Conservation (phyloP, 805 yeast genomes). For the Wickerhamiella slavikovae region DNA sequence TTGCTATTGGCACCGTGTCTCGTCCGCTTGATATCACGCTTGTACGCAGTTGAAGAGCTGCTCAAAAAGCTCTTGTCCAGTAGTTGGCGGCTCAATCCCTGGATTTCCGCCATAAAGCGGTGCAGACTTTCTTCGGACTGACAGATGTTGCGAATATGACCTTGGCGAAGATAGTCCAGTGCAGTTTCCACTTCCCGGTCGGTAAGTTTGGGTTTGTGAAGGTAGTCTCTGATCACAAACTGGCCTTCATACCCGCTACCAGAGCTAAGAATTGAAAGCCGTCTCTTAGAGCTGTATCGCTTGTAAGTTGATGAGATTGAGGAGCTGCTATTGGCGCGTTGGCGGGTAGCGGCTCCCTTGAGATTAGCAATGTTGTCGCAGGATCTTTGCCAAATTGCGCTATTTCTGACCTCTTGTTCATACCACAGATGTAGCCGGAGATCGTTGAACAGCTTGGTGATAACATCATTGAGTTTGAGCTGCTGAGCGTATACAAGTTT, state of each 20-base stretch:
- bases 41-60: slow-evolving; percentile 8
- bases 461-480: neutral
- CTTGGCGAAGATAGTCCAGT: slow-evolving; percentile 13
- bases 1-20: neutral
- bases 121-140: slow-evolving; percentile 19
- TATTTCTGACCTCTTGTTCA: slow-evolving; percentile 9
- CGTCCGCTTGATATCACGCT: slow-evolving; percentile 10
- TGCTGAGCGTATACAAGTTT: neutral
- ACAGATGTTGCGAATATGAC: slow-evolving; percentile 17
- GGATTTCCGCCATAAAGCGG: slow-evolving; percentile 18
- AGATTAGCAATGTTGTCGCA: slow-evolving; percentile 2
- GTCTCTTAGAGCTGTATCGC: slow-evolving; percentile 11
- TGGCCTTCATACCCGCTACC: slow-evolving; percentile 12
- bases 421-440: slow-evolving; percentile 9
- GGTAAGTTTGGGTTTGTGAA: slow-evolving; percentile 14
- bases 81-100: slow-evolving; percentile 12
- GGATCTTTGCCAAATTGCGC: slow-evolving; percentile 3
- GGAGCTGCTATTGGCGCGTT: slow-evolving; percentile 11
- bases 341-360: slow-evolving; percentile 4
- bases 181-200: slow-evolving; percentile 18
- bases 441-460: neutral
- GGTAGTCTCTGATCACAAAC: slow-evolving; percentile 14
- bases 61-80: slow-evolving; percentile 15
- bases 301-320: slow-evolving; percentile 6
- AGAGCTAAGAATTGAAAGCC: slow-evolving; percentile 13